phyloP scores from a whole-genome alignment of 176 grass and related monocot species.

The Oryza rufipogon region DNA sequence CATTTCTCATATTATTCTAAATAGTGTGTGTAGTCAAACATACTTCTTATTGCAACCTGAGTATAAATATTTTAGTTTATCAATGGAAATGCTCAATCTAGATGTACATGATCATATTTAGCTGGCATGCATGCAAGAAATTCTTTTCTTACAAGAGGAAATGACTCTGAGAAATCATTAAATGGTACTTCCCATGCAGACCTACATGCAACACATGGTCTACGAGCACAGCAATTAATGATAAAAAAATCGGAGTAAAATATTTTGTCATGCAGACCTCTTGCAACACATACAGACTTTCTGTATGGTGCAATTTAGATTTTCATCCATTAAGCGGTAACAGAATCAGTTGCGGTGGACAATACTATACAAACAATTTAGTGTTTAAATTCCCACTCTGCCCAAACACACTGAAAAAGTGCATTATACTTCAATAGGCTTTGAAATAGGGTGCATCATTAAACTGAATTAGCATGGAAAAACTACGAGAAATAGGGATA shows the following conservation, averaged over 20 bases:
- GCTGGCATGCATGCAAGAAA: neutral
- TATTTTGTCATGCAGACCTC: neutral
- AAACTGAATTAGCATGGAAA: neutral
- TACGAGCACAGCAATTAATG: neutral
- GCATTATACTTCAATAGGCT: neutral
- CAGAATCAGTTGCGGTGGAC: conserved; percentile 15
- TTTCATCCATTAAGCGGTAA: neutral
- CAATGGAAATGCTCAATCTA: neutral
- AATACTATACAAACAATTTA: conserved; percentile 22
- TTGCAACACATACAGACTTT: neutral
- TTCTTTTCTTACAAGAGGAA: neutral
- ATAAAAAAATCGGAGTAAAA: neutral
- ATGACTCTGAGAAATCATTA: neutral
- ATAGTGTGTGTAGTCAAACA: neutral
- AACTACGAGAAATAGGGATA: conserved; percentile 10
- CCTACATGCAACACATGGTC: conserved; percentile 17
- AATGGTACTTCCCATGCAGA: conserved; percentile 9
- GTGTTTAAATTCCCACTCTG: neutral
- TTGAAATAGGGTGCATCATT: neutral
- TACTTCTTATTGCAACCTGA: neutral
- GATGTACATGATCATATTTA: neutral
- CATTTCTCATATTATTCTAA: neutral
- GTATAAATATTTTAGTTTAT: neutral
- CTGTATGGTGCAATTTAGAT: neutral
- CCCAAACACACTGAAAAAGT: neutral